Conservation (phyloP, 768 basidiomycete species). For the Serendipita sp. region DNA sequence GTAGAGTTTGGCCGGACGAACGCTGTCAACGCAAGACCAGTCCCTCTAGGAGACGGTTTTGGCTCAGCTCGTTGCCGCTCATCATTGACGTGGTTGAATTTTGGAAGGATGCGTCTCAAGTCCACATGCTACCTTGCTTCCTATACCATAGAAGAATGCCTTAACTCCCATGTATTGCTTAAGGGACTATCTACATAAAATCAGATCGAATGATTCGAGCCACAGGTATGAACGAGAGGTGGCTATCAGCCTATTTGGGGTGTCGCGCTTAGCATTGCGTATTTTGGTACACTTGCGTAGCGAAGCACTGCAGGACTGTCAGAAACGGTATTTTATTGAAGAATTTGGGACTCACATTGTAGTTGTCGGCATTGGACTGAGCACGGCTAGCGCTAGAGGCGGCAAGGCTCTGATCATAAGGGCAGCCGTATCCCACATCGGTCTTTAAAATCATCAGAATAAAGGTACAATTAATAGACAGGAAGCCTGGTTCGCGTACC, state of each 20-base stretch:
- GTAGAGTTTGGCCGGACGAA: conserved; percentile 4
- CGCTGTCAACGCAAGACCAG: conserved; percentile 5
- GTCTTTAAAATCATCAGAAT: conserved; percentile 6
- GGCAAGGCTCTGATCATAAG: conserved; percentile 25
- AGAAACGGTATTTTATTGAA: neutral
- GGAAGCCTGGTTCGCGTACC: no score
- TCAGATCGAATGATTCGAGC: neutral
- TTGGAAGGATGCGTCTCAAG: neutral
- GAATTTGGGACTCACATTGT: conserved; percentile 20
- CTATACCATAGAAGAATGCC: neutral
- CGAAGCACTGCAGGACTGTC: conserved; percentile 23
- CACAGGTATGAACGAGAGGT: no score
- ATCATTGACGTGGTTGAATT: neutral
- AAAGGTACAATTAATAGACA: no score
- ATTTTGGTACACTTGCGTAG: conserved; percentile 29
- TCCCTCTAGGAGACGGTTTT: neutral
- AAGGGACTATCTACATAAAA: neutral
- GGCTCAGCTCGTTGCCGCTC: conserved; percentile 3
- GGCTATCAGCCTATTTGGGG: no score
- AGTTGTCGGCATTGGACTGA: conserved; percentile 29
- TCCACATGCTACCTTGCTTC: no score
- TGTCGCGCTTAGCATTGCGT: conserved; percentile 20
- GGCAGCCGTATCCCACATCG: conserved; percentile 28
- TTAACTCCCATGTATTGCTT: neutral
- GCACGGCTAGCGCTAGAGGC: conserved; percentile 13